Evolutionary conservation across 352 stramenopile genomes (phyloP).

Genomic region (Phytophthora pinifolia): DNA sequence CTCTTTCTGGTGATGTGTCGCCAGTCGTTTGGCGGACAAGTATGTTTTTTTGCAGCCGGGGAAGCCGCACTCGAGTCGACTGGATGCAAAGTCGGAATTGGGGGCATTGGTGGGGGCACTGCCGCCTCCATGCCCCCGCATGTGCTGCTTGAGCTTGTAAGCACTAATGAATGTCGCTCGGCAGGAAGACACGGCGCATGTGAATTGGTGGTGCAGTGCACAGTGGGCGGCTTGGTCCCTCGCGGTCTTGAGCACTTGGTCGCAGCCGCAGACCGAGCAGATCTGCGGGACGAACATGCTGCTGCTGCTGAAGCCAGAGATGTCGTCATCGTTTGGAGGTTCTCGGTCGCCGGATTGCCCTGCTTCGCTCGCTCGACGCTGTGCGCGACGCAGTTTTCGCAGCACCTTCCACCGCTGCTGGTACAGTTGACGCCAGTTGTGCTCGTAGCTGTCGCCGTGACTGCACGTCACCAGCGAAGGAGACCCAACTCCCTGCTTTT

Average conservation of each 20-base stretch:
- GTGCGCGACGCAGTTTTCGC: conserved; percentile 26
- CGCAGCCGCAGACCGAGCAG: conserved; percentile 40
- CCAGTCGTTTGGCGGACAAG: conserved; percentile 35
- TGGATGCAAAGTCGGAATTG: no score
- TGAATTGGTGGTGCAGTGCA: conserved; percentile 29
- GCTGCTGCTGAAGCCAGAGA: neutral
- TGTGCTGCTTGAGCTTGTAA: conserved; percentile 35
- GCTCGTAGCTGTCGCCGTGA: conserved; percentile 32
- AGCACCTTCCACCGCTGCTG: conserved; percentile 23
- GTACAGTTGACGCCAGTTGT: conserved; percentile 42
- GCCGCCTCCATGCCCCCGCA: conserved; percentile 8
- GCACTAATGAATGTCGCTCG: conserved; percentile 32
- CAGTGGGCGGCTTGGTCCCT: conserved; percentile 26
- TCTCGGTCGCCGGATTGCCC: conserved; percentile 1
- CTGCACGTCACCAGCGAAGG: conserved; percentile 19
- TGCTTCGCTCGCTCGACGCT: conserved; percentile 17
- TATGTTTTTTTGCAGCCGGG: conserved; percentile 44
- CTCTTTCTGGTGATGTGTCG: conserved; percentile 33
- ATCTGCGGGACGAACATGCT: conserved; percentile 32
- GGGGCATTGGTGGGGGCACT: neutral
- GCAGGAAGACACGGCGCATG: conserved; percentile 29
- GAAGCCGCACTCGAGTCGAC: conserved; percentile 28
- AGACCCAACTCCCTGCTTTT: conserved; percentile 14
- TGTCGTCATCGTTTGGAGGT: conserved; percentile 1
- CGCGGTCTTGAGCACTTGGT: conserved; percentile 31